Evolutionary conservation across 768 basidiomycete species (phyloP).

Genomic region (Amanita rubescens): DNA sequence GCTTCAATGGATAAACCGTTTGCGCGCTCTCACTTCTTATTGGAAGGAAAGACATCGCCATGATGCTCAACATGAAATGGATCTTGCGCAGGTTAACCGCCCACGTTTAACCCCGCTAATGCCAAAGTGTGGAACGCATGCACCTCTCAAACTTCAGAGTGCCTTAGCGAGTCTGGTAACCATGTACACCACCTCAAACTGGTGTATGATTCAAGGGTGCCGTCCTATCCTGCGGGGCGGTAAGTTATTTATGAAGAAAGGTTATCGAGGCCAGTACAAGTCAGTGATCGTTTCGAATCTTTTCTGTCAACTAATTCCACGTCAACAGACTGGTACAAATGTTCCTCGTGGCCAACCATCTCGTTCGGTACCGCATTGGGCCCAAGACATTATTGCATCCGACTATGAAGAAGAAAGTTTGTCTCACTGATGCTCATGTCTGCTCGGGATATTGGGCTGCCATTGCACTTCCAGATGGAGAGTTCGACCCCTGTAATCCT

Average conservation of each 20-base stretch:
- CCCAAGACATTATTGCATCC: conserved; percentile 50
- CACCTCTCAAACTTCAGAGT: conserved; percentile 44
- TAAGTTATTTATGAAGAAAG: conserved; percentile 63
- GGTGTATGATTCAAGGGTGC: conserved; percentile 82
- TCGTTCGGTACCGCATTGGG: conserved; percentile 66
- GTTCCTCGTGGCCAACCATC: conserved; percentile 66
- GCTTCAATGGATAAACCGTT: conserved; percentile 78
- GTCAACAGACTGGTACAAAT: conserved; percentile 55
- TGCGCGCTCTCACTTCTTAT: conserved; percentile 63
- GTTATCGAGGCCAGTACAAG: conserved; percentile 73
- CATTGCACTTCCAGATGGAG: conserved; percentile 52
- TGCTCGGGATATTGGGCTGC: conserved; percentile 83
- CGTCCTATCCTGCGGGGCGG: conserved; percentile 68
- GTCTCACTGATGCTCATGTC: conserved; percentile 70
- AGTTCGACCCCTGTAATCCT: conserved; percentile 48
- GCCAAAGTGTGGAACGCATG: conserved; percentile 32
- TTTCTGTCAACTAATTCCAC: conserved; percentile 1
- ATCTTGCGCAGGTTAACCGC: conserved; percentile 54
- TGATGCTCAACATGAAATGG: conserved; percentile 79
- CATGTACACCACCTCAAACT: conserved; percentile 54
- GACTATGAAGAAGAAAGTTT: conserved; percentile 46
- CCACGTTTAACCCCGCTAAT: conserved; percentile 54
- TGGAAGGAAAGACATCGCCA: conserved; percentile 73
- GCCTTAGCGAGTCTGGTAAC: conserved; percentile 51
- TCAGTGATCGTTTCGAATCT: conserved; percentile 28